phyloP scores from a whole-genome alignment of 805 yeast genomes.

The Saccharomycopsis olivae region DNA sequence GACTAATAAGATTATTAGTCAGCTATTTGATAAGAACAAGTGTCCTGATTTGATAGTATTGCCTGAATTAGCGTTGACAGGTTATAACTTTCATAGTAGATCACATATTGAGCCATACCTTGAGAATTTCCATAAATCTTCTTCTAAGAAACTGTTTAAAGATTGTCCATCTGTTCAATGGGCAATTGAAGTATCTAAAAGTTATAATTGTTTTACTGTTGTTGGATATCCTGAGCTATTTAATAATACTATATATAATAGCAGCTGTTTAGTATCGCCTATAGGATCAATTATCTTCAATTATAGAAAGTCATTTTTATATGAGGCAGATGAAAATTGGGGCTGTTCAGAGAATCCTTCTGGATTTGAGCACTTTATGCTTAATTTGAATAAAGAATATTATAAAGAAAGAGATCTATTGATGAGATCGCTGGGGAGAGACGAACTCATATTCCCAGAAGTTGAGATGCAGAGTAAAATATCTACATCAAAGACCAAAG shows the following conservation, averaged over 20 bases:
- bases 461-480: background rate
- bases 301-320: constrained; percentile 69
- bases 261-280: constrained; percentile 56
- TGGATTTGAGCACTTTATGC: constrained; percentile 43
- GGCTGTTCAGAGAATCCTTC: constrained; percentile 62
- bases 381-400: constrained; percentile 26
- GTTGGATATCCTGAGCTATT: constrained; percentile 71
- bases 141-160: background rate
- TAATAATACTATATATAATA: constrained; percentile 41
- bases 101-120: constrained; percentile 46
- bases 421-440: background rate
- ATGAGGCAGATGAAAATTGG: constrained; percentile 72
- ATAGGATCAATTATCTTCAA: constrained; percentile 48
- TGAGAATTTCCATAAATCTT: constrained; percentile 29
- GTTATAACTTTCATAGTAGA: constrained; percentile 53
- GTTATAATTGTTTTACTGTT: constrained; percentile 52
- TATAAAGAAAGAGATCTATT: background rate
- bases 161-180: constrained; percentile 41
- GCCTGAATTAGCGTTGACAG: constrained; percentile 80
- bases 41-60: constrained; percentile 58
- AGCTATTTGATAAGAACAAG: constrained; percentile 20
- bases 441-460: constrained; percentile 6
- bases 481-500: background rate
- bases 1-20: constrained; percentile 33
- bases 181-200: constrained; percentile 40